Base-by-base conservation (phyloP, 768 basidiomycete species). In the Lactarius hengduanensis region DNA sequence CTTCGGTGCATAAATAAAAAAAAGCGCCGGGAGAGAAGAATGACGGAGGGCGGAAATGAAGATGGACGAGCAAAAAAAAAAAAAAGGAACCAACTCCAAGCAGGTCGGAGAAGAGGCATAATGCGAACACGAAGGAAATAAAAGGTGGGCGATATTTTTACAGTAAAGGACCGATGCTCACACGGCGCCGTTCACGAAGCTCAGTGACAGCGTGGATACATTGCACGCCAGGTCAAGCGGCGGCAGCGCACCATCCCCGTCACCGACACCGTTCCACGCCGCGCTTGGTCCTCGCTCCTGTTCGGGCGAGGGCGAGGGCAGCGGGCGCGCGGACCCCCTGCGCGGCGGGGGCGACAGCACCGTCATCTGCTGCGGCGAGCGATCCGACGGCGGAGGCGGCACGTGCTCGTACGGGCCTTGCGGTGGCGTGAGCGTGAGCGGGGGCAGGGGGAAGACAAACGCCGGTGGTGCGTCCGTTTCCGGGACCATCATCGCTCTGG, bases 321-420 rank as follows among this genome's bases (percentile, higher is more conserved):
- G 54, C 38, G 64, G 62, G 47, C 59, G 63, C 20, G 41, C 59
- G 15, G 85, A 88, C 45, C 82, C 80, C 36, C 84, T 81, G 45
- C 88, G 83, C 30, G 87, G 88, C 1, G 87, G 86, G 6, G 87
- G 88, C 7, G 86, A 84, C 36, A 90, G 76, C 11, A 87, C 79
- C 38, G 79, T 79, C 65, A 83, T 77, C 67, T 79, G 82, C 62
- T 72, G 75, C 60, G 72, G 74, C 56, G 69, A 72, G 50, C 68
- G 75, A 41, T 71, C 71, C 4, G 57, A 57, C 58, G 41, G 18
- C 18, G 32, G 36, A 26, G 71, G 74, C 10, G 77, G 77, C 13
- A 70, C 62, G 3, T 74, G 71, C n/a, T 72, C 75, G 32, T 71
- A 72, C 18, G 74, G 72, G 30, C 30, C 38, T 7, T 50, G 60